Evolutionary conservation across 2,329 filamentous ascomycete species (phyloP).

Genomic region (Ophiostoma sp.): DNA sequence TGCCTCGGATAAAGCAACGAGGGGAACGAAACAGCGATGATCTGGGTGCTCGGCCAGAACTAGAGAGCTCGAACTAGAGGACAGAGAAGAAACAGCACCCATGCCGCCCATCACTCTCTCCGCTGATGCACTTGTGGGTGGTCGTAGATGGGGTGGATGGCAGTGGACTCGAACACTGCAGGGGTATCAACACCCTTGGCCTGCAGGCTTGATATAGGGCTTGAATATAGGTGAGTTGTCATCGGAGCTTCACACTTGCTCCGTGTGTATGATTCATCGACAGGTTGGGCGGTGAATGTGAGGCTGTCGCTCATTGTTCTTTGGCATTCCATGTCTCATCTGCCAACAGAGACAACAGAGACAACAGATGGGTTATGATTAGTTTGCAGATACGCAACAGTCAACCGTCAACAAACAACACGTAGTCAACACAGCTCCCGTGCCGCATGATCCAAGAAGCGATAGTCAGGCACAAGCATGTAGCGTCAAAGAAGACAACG

Average conservation of each 20-base stretch:
- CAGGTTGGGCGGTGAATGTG: background rate
- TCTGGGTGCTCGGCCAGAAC: background rate
- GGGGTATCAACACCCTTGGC: background rate
- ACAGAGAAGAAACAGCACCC: background rate
- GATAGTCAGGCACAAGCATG: background rate
- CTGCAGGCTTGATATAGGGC: background rate
- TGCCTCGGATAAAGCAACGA: background rate
- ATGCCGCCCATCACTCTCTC: background rate
- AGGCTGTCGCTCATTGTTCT: background rate
- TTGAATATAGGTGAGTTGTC: constrained; percentile 7
- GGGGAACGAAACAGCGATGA: background rate
- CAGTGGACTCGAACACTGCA: background rate
- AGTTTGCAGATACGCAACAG: background rate
- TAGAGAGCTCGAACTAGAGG: background rate
- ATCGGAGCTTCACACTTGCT: background rate
- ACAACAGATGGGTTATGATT: no score
- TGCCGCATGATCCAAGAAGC: background rate
- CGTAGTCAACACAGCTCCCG: background rate
- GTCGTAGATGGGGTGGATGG: background rate
- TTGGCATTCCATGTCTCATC: background rate
- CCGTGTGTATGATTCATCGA: background rate
- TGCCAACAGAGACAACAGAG: no score
- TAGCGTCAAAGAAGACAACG: background rate
- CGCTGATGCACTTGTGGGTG: background rate
- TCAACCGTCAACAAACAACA: background rate